Evolutionary conservation across 352 stramenopile species (phyloP).

Genomic region (Phytophthora podocarpi): DNA sequence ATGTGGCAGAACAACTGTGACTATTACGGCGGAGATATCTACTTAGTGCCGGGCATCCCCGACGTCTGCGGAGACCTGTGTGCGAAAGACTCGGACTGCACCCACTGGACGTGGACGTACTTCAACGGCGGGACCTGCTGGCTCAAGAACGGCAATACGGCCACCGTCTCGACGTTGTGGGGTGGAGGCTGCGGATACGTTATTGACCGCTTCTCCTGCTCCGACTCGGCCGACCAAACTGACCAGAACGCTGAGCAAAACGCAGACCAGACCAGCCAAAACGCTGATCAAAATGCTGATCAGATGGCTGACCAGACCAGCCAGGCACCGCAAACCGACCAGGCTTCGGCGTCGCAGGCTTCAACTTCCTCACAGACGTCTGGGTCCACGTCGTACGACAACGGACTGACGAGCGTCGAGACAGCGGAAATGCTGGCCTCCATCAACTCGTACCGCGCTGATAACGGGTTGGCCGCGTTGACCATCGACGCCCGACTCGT

Average conservation of each 20-base stretch:
- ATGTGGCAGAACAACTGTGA: conserved; percentile 59
- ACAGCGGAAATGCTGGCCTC: conserved; percentile 46
- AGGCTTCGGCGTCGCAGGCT: conserved; percentile 1
- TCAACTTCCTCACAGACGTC: conserved; percentile 8
- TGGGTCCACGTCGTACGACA: conserved; percentile 30
- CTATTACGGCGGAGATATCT: conserved; percentile 42
- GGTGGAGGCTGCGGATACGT: conserved; percentile 50
- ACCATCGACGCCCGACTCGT: conserved; percentile 45
- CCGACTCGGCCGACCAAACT: conserved; percentile 16
- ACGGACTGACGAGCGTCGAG: conserved; percentile 42
- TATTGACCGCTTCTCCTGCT: conserved; percentile 37
- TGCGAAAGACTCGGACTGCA: conserved; percentile 33
- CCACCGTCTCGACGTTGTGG: conserved; percentile 18
- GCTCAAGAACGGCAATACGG: conserved; percentile 44
- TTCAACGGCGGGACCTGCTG: conserved; percentile 51
- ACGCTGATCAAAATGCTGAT: conserved; percentile 5
- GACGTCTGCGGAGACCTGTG: conserved; percentile 47
- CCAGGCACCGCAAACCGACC: conserved; percentile 5
- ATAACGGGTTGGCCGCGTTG: conserved; percentile 42
- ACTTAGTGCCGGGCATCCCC: conserved; percentile 31
- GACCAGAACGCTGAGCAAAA: conserved; percentile 6
- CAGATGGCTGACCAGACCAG: conserved; percentile 9
- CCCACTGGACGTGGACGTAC: conserved; percentile 50
- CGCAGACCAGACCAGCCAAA: neutral
- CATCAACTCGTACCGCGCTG: conserved; percentile 57